Percentiles rank a stretch among this genome's conserved stretches.
Conservation (phyloP, 192 early-diverging fungal genomes). For the Coemansia nantahalensis region DNA sequence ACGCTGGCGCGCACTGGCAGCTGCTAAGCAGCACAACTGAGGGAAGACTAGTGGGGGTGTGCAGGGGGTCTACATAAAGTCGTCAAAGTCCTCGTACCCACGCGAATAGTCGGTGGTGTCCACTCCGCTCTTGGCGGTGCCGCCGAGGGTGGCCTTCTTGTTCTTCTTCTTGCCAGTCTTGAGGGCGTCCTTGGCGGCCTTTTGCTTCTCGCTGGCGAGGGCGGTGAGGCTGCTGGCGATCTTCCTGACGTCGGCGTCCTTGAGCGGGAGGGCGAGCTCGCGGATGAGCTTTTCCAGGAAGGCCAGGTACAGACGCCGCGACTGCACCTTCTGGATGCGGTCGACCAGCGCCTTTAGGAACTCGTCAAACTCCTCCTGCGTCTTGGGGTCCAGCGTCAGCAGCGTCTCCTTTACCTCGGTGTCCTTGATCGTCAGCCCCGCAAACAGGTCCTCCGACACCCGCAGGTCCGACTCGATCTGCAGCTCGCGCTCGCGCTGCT, state of each 20-base stretch:
- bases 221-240: slow-evolving; percentile 58
- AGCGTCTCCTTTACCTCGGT: slow-evolving; percentile 19
- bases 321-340: slow-evolving; percentile 55
- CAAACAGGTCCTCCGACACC: slow-evolving; percentile 63
- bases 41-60: too few species aligned
- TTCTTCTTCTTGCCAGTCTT: slow-evolving; percentile 75
- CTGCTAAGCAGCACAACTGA: slow-evolving; percentile 3
- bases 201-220: slow-evolving; percentile 76
- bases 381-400: slow-evolving; percentile 57
- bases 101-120: slow-evolving; percentile 57
- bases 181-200: slow-evolving; percentile 55
- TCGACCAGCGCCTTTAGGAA: slow-evolving; percentile 61
- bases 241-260: slow-evolving; percentile 66
- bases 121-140: slow-evolving; percentile 22
- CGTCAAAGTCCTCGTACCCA: slow-evolving; percentile 54
- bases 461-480: slow-evolving; percentile 64
- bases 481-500: slow-evolving; percentile 54
- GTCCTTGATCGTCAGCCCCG: slow-evolving; percentile 60
- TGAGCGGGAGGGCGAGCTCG: slow-evolving; percentile 58
- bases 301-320: slow-evolving; percentile 38
- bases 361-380: slow-evolving; percentile 67
- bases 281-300: slow-evolving; percentile 69
- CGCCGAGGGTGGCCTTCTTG: slow-evolving; percentile 46
- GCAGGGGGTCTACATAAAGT: slow-evolving; percentile 59
- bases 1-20: slow-evolving; percentile 5